These are phyloP conservation scores for Metarhizium humberi DNA, from an alignment of 2,329 filamentous ascomycete genomes.

Conservation along the genomic window DNA sequence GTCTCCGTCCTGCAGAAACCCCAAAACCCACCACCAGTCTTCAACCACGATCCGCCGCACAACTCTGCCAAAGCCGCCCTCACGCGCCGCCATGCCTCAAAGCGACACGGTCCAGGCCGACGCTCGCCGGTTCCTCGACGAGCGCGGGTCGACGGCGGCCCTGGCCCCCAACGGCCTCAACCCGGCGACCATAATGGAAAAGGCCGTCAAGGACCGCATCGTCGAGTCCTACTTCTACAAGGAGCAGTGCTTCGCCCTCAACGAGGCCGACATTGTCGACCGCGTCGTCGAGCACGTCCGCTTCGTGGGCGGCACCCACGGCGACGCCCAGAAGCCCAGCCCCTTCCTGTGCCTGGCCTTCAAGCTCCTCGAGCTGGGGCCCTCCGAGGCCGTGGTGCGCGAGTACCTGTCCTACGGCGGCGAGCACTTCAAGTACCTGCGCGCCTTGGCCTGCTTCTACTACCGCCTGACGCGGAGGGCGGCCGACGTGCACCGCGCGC, in stretches of 20 bases:
- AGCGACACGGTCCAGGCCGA: constrained; percentile 62
- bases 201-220: constrained; percentile 90
- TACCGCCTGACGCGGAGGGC: constrained; percentile 78
- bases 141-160: constrained; percentile 69
- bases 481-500: constrained; percentile 65
- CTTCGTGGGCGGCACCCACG: constrained; percentile 83
- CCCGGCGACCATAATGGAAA: constrained; percentile 92
- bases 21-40: constrained; percentile 1
- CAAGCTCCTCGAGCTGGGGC: constrained; percentile 84
- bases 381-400: constrained; percentile 65
- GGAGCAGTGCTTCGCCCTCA: constrained; percentile 95
- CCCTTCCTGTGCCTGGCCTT: constrained; percentile 92
- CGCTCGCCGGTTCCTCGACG: constrained; percentile 75
- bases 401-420: constrained; percentile 74
- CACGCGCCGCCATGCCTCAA: constrained; percentile 21
- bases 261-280: constrained; percentile 74
- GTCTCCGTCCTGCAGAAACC: background rate
- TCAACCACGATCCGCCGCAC: too few species aligned
- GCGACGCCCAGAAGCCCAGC: constrained; percentile 73
- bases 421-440: constrained; percentile 75
- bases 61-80: too few species aligned
- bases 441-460: constrained; percentile 86
- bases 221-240: constrained; percentile 97
- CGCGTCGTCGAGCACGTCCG: constrained; percentile 74
- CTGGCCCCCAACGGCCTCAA: constrained; percentile 83